These are phyloP conservation scores for Sordariomycetes sp. DNA, from an alignment of 2,329 filamentous ascomycete genomes.

Conservation along the genomic window DNA sequence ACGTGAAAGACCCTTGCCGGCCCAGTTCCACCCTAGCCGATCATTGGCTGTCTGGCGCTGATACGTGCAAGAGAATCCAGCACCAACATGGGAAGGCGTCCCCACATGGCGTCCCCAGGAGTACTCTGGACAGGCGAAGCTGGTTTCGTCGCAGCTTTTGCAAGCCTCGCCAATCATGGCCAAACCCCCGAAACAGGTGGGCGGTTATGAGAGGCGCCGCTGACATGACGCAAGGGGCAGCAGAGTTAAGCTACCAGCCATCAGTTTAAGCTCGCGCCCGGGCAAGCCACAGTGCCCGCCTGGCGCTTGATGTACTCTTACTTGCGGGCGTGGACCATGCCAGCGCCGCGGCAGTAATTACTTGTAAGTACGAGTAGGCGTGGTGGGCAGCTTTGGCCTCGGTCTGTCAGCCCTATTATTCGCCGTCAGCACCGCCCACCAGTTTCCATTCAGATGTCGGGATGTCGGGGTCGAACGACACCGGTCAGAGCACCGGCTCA, in stretches of 20 bases:
- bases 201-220: background rate
- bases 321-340: background rate
- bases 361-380: no score
- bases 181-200: background rate
- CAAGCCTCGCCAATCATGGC: background rate
- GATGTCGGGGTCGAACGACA: background rate
- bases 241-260: background rate
- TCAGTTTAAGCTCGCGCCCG: background rate
- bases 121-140: background rate
- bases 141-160: background rate
- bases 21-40: background rate
- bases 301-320: background rate
- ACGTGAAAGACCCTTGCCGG: background rate
- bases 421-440: background rate
- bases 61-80: background rate
- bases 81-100: background rate
- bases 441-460: background rate
- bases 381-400: background rate
- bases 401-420: background rate
- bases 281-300: background rate
- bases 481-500: background rate
- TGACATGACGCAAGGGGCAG: background rate
- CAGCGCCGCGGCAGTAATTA: background rate
- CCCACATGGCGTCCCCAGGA: background rate
- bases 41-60: background rate